Conservation (phyloP, 2,329 filamentous ascomycete species). For the Setomelanomma holmii region DNA sequence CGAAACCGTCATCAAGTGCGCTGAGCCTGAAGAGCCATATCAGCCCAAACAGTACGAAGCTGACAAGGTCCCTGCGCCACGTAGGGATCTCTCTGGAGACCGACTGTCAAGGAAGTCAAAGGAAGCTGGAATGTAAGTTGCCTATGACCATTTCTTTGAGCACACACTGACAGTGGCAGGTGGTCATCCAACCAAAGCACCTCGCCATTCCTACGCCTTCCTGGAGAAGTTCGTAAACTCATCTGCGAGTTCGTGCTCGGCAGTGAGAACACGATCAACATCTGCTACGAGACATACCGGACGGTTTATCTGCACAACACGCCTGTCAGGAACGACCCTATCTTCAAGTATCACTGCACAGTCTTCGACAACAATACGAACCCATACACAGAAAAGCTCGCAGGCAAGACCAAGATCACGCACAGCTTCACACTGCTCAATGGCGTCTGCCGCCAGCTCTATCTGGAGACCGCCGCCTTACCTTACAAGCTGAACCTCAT, state of each 20-base stretch:
- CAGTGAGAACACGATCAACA: conserved; percentile 35
- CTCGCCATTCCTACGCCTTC: conserved; percentile 34
- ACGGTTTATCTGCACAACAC: background rate
- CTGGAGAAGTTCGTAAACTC: conserved; percentile 23
- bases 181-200: conserved; percentile 33
- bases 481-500: conserved; percentile 34
- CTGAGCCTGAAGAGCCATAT: conserved; percentile 16
- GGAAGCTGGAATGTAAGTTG: conserved; percentile 23
- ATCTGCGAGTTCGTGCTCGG: conserved; percentile 33
- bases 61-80: conserved; percentile 10
- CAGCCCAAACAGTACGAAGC: conserved; percentile 20
- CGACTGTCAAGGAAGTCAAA: conserved; percentile 15
- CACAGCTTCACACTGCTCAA: conserved; percentile 29
- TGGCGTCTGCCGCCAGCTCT: conserved; percentile 37
- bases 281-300: conserved; percentile 31
- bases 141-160: background rate
- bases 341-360: conserved; percentile 32
- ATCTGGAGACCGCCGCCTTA: conserved; percentile 35
- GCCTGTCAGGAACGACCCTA: conserved; percentile 7
- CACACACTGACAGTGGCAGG: conserved; percentile 9
- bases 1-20: conserved; percentile 13
- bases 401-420: conserved; percentile 5
- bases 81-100: conserved; percentile 13
- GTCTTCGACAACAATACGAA: conserved; percentile 17
- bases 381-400: conserved; percentile 14